Percentiles rank a stretch among this genome's conserved stretches.
Conservation (phyloP, 2,329 filamentous ascomycete species). For the Claviceps cyperi region DNA sequence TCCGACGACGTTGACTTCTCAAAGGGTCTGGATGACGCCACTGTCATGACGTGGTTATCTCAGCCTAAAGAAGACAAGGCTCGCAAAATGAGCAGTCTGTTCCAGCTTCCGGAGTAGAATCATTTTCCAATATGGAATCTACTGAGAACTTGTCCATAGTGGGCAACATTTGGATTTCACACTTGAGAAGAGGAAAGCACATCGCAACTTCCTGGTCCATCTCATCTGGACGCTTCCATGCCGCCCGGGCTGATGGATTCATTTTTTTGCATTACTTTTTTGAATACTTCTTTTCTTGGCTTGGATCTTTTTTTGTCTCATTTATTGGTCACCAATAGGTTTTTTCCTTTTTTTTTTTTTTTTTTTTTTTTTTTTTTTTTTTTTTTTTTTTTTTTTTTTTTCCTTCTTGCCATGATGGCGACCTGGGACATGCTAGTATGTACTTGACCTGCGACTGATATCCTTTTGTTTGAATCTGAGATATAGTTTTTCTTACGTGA, state of each 20-base stretch:
- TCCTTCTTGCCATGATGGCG: neutral
- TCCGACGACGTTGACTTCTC: conserved; percentile 26
- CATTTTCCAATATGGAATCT: no score
- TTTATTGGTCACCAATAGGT: neutral
- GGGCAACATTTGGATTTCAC: no score
- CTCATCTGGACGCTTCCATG: neutral
- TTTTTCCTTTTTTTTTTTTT: no score
- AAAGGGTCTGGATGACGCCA: conserved; percentile 22
- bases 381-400: no score
- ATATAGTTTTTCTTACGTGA: no score
- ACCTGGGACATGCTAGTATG: neutral
- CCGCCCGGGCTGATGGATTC: neutral
- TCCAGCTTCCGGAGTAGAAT: conserved; percentile 6
- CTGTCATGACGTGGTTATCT: conserved; percentile 22
- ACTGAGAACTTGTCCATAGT: no score
- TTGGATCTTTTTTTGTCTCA: neutral
- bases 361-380: neutral
- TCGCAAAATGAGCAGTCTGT: conserved; percentile 11
- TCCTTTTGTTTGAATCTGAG: neutral
- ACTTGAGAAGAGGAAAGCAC: neutral
- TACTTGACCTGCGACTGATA: neutral
- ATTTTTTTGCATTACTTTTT: neutral
- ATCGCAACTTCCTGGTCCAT: neutral
- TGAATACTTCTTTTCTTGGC: neutral
- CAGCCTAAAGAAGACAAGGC: conserved; percentile 4